Evolutionary conservation across 2,329 filamentous ascomycete species (phyloP).

Genomic region (Colletotrichum graminicola): DNA sequence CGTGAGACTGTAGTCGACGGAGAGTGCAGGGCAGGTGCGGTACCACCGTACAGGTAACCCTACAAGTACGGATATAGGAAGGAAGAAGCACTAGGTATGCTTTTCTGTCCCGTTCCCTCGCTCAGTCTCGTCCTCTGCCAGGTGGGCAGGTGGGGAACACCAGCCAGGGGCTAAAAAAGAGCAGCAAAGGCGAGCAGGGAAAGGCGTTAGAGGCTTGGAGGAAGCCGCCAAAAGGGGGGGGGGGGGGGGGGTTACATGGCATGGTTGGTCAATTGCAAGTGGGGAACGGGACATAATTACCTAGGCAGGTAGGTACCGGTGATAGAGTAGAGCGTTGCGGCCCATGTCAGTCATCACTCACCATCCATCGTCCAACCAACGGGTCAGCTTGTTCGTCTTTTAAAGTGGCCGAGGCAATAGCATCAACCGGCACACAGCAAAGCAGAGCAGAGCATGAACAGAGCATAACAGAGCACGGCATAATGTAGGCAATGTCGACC

Average conservation of each 20-base stretch:
- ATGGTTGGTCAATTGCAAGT: constrained; percentile 17
- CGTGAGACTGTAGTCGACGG: constrained; percentile 20
- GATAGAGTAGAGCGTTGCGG: neutral
- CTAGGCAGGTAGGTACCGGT: too few species aligned
- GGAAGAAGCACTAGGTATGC: too few species aligned
- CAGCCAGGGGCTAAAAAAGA: constrained; percentile 20
- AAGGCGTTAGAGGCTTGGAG: constrained; percentile 1
- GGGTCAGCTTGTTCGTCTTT: neutral
- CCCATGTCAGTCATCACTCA: neutral
- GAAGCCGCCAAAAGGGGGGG: neutral
- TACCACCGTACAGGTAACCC: neutral
- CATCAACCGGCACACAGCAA: constrained; percentile 1
- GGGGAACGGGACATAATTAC: neutral
- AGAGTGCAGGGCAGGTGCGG: neutral
- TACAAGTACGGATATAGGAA: neutral
- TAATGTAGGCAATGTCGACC: neutral
- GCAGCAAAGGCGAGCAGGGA: constrained; percentile 11
- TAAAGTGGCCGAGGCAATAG: neutral
- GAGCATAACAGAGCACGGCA: neutral
- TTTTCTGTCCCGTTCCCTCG: constrained; percentile 13
- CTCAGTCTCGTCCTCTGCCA: constrained; percentile 10
- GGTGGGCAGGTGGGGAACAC: constrained; percentile 22
- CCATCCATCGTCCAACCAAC: neutral
- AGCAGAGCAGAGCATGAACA: neutral
- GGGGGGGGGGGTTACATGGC: neutral